Evolutionary conservation across 352 stramenopile genomes (phyloP), one percentile per base, ranked within the genome.

Genomic region (Phytophthora kernoviae): DNA sequence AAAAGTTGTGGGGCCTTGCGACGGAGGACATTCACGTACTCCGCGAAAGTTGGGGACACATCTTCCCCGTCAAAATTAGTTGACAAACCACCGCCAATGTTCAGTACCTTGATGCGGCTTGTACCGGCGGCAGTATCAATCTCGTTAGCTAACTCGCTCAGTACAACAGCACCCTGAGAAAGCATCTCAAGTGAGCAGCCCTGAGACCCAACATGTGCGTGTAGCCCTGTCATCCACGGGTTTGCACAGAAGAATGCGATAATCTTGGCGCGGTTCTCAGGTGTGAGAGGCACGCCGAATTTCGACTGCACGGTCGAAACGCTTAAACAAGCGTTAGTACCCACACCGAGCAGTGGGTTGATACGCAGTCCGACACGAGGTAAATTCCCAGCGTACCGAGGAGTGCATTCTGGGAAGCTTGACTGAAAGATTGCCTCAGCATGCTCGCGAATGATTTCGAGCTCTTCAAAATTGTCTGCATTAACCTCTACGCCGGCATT

Each of bases 251-350:
- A 94, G 56, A 92, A 89, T 1, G 65, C 72, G 45, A 93, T 65
- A 54, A 94, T 90, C 37, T 61, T 73, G 18, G 59, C 36, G 36
- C 75, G 73, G 37, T 90, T 95, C 11, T 68, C 54, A 12, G 55
- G 17, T 2, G 79, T 91, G 33, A 95, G 71, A 9, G 90, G 87
- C 17, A 97, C 75, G 15, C 92, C 93, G 45, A 98, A 98, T 72
- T 98, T 98, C 65, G 88, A 97, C 45, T 89, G 91, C 6, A 83
- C 71, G 0, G 88, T 97, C 12, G 90, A 94, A 20, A 96, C 91
- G 49, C 87, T 96, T 5, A 97, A 71, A 27, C 71, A 91, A 26
- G 86, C 70, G 46, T 98, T 97, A 17, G 66, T 84, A n/a, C 93
- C 91, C 1, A 73, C 74, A 30, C 92, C 91, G 11, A 98, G 81